Conservation (phyloP, 1,284 basidiomycete species). For the Boletus albobrunnescens region DNA sequence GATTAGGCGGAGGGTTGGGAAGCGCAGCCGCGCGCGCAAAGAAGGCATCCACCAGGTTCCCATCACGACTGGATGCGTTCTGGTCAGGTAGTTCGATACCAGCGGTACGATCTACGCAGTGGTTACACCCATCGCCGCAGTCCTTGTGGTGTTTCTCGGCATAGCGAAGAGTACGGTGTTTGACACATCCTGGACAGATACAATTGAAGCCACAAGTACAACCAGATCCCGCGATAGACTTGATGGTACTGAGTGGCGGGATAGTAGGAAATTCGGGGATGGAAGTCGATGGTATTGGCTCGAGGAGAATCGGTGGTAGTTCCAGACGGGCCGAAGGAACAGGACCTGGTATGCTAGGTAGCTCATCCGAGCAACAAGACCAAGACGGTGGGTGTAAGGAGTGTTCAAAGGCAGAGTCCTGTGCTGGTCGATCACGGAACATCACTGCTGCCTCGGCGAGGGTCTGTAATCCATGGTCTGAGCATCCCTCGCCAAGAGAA, state of each 20-base stretch:
- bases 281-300: not conserved
- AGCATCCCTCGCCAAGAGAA: slow-evolving; percentile 8
- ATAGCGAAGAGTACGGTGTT: slow-evolving; percentile 55
- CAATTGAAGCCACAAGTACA: slow-evolving; percentile 69
- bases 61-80: slow-evolving; percentile 13
- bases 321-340: slow-evolving; percentile 16
- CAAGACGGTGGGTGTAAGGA: slow-evolving; percentile 4
- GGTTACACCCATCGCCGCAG: slow-evolving; percentile 58
- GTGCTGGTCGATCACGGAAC: slow-evolving; percentile 26
- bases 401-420: slow-evolving; percentile 2
- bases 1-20: slow-evolving; percentile 48
- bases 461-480: slow-evolving; percentile 38
- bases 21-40: slow-evolving; percentile 60
- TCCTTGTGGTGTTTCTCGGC: slow-evolving; percentile 43
- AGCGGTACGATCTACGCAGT: slow-evolving; percentile 55
- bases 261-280: slow-evolving; percentile 51
- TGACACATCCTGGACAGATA: slow-evolving; percentile 67
- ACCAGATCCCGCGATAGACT: slow-evolving; percentile 55
- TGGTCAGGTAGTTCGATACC: slow-evolving; percentile 42
- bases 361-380: slow-evolving; percentile 16
- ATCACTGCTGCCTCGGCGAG: slow-evolving; percentile 51
- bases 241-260: slow-evolving; percentile 54
- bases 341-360: not conserved
- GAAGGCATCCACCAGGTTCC: slow-evolving; percentile 54
- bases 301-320: slow-evolving; percentile 29